Percentiles rank a stretch among this genome's conserved stretches.
phyloP scores from a whole-genome alignment of 2,329 filamentous ascomycete species.

The Pseudogymnoascus sp. region DNA sequence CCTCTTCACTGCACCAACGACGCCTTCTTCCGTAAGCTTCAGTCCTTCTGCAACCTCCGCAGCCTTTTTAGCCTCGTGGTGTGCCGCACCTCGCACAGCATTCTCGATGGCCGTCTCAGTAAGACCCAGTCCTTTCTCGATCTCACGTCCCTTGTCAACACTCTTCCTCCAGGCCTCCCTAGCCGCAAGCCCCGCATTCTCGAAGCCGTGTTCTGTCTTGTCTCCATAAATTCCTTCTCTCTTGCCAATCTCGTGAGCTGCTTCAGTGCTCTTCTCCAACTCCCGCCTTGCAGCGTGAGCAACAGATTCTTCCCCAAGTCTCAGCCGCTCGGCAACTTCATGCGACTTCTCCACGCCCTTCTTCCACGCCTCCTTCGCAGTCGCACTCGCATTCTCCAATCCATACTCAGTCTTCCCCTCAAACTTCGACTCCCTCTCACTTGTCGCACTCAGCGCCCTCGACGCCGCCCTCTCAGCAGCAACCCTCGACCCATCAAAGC shows the following conservation, averaged over 20 bases:
- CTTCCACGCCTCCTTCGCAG: constrained; percentile 12
- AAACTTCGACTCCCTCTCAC: constrained; percentile 18
- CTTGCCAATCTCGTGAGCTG: background rate
- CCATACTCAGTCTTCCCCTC: constrained; percentile 1
- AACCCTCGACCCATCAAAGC: constrained; percentile 25
- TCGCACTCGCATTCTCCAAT: constrained; percentile 16
- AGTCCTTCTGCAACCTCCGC: constrained; percentile 19
- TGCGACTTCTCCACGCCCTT: constrained; percentile 4
- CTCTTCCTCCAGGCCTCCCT: constrained; percentile 5
- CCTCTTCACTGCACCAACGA: constrained; percentile 33
- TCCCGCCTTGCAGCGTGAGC: background rate
- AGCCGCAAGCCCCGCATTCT: constrained; percentile 18
- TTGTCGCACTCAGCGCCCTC: constrained; percentile 19
- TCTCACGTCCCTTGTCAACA: background rate
- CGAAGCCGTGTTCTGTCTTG: background rate
- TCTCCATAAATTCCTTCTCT: background rate
- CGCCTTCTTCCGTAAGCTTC: constrained; percentile 27
- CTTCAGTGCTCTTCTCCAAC: background rate
- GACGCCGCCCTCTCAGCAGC: constrained; percentile 20
- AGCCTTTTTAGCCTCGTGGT: background rate
- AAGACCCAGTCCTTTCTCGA: background rate
- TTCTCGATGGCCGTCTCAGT: background rate
- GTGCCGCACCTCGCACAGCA: background rate
- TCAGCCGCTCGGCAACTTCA: constrained; percentile 4
- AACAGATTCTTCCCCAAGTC: background rate